Base-by-base conservation (phyloP, 1,139 yeast genomes). In the Candida sanyaensis region DNA sequence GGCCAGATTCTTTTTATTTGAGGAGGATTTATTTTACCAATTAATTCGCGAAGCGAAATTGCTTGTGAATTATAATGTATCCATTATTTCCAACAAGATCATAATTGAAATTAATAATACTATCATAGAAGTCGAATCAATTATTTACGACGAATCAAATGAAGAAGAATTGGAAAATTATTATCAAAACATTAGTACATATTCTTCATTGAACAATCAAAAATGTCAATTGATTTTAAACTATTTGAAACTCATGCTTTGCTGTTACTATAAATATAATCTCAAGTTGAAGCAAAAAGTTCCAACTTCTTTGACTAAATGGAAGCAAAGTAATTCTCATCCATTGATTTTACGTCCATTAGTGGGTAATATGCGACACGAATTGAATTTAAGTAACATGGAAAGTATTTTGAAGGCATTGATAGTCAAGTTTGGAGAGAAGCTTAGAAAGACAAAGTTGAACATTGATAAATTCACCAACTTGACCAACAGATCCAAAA, bases 21-120 rank as follows among this genome's bases (percentile, higher is more conserved):
- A 92, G 60, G 95, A 89, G 58, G 98, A 92, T 61, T 71, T 87
- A 43, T 83, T 81, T 56, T 80, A 81, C 61, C 90, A 86, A 56
- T 68, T 92, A 51, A 77, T 85, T 30, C 79, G 86, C 52, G 98
- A 92, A 64, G 91, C 96, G 0, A 78, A 86, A 42, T 64, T 77
- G 7, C 69, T 92, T 51, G 76, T 87, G n/a, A 81, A 91, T 34
- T 83, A 85, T 57, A 85, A 87, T 49, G 95, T 89, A 2, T 75
- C 78, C 24, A 80, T 89, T 7, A 83, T 81, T 37, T 81, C 83
- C 47, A 86, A 83, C 56, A 80, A 85, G 47, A 84, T 83, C 54
- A 75, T 88, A 10, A 75, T 89, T 37, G 91, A 86, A 50, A 68
- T 86, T 21, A 79, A 81, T 41, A 83, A 87, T 52, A 87, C 85